These are phyloP conservation scores for Scheffersomyces stipitis DNA, from an alignment of 805 yeast species.

Conservation along the genomic window DNA sequence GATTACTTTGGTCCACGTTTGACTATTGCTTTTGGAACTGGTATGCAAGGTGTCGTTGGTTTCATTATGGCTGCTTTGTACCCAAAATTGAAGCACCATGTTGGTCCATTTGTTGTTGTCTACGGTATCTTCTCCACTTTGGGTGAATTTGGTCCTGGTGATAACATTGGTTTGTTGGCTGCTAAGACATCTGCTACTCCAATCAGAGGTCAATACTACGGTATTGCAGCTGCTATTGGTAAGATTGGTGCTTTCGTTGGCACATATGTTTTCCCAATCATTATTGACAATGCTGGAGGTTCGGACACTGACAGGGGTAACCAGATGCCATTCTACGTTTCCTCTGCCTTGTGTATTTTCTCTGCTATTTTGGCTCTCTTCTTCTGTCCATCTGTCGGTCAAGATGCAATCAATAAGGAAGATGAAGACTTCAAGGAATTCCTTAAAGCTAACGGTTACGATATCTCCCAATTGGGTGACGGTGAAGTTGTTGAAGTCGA, in stretches of 20 bases:
- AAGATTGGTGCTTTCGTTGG: slow-evolving; percentile 92
- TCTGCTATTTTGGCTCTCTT: slow-evolving; percentile 68
- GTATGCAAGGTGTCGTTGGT: slow-evolving; percentile 74
- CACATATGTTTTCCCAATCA: slow-evolving; percentile 80
- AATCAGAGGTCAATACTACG: slow-evolving; percentile 85
- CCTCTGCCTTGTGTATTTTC: slow-evolving; percentile 70
- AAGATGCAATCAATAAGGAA: slow-evolving; percentile 75
- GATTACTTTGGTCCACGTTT: slow-evolving; percentile 87
- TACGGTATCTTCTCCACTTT: slow-evolving; percentile 83
- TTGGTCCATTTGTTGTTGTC: slow-evolving; percentile 78
- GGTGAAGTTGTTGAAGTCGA: slow-evolving; percentile 3
- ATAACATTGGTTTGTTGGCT: slow-evolving; percentile 83
- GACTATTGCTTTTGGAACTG: slow-evolving; percentile 66
- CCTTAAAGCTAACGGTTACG: slow-evolving; percentile 67
- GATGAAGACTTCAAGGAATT: slow-evolving; percentile 70
- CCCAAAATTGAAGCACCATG: slow-evolving; percentile 50
- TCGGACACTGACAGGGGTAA: slow-evolving; percentile 51
- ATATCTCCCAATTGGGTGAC: slow-evolving; percentile 56
- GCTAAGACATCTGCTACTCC: slow-evolving; percentile 83
- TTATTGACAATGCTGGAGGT: slow-evolving; percentile 60
- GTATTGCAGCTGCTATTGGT: slow-evolving; percentile 87
- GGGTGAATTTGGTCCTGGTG: slow-evolving; percentile 95
- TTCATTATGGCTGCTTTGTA: slow-evolving; percentile 77
- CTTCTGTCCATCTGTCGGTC: slow-evolving; percentile 77
- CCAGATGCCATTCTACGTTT: slow-evolving; percentile 77